Conservation (phyloP, 495 filamentous ascomycete species). For the Lineolata rhizophorae region DNA sequence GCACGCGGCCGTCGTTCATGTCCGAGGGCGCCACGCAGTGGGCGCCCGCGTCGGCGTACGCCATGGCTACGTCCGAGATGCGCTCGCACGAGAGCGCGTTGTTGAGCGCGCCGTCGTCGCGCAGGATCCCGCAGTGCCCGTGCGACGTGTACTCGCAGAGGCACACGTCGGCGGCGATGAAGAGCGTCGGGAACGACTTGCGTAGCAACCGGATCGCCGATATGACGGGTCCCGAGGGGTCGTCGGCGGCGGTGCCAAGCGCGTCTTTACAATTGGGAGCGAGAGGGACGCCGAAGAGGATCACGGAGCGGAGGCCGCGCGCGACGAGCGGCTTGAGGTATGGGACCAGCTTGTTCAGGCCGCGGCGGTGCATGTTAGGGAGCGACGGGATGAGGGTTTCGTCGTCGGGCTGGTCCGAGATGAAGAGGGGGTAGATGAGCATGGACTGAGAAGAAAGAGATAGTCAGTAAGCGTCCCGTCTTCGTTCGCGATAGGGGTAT, state of each 20-base stretch:
- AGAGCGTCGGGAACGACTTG: slow-evolving; percentile 64
- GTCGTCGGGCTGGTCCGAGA: slow-evolving; percentile 84
- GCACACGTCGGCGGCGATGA: slow-evolving; percentile 81
- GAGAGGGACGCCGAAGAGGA: slow-evolving; percentile 85
- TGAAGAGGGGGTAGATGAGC: slow-evolving; percentile 93
- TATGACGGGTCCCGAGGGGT: slow-evolving; percentile 81
- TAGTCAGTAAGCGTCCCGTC: neutral
- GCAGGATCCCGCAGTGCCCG: slow-evolving; percentile 87
- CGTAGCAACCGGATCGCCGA: slow-evolving; percentile 61
- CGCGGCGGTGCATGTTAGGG: slow-evolving; percentile 68
- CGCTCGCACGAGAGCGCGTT: slow-evolving; percentile 80
- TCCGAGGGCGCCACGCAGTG: slow-evolving; percentile 94
- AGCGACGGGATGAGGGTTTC: slow-evolving; percentile 76
- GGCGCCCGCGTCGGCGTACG: slow-evolving; percentile 80
- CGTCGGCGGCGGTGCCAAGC: slow-evolving; percentile 80
- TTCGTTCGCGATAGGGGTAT: slow-evolving; percentile 1
- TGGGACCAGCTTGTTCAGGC: slow-evolving; percentile 64
- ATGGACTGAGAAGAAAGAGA: slow-evolving; percentile 41
- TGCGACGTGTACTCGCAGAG: slow-evolving; percentile 99
- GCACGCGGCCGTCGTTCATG: slow-evolving; percentile 96
- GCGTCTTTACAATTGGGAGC: slow-evolving; percentile 64
- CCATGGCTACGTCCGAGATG: slow-evolving; percentile 78
- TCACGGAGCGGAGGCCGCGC: slow-evolving; percentile 78
- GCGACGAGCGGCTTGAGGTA: slow-evolving; percentile 69
- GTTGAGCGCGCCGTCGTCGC: slow-evolving; percentile 80